Evolutionary conservation across 108 stramenopile genomes (phyloP), one percentile per base, ranked within the genome.

Genomic region (Cyclotella atomus): DNA sequence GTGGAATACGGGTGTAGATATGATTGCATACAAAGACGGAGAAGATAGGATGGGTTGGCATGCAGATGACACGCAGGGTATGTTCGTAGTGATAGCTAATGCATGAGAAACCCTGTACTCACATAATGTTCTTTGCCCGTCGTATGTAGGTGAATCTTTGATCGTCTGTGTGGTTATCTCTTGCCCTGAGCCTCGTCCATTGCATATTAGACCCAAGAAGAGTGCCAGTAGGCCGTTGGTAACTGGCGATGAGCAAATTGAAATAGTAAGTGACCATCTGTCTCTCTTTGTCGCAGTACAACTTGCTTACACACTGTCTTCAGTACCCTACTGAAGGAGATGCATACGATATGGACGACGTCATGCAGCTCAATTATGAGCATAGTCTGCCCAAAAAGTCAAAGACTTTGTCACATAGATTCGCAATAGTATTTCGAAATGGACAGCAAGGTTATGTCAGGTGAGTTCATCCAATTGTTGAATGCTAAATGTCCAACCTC

Each of bases 1-100:
- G n/a, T n/a, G n/a, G n/a, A n/a, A n/a, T n/a, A n/a, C n/a, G n/a
- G n/a, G n/a, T n/a, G n/a, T n/a, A n/a, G n/a, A n/a, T n/a, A n/a
- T n/a, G n/a, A n/a, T n/a, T n/a, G n/a, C n/a, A n/a, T 88, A 88
- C 69, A 65, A 79, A 27, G 85, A 83, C 55, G 73, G 78, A 2
- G 70, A 64, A 28, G 88, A 89, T 54, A 56, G 61, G 14, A 89
- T 89, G 24, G 86, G 86, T 2, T 79, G 65, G 54, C 88, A 89
- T 46, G 83, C 88, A 21, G 88, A 88, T 59, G 85, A 89, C 45
- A 85, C 85, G 0, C 71, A 73, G 33, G 71, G 71, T 73, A 64
- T n/a, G 52, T 53, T 52, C n/a, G n/a, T n/a, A n/a, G n/a, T n/a
- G n/a, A n/a, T n/a, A n/a, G n/a, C n/a, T n/a, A n/a, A n/a, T n/a